Evolutionary conservation across 495 filamentous ascomycete genomes (phyloP).

Genomic region (Penicillium subrubescens): DNA sequence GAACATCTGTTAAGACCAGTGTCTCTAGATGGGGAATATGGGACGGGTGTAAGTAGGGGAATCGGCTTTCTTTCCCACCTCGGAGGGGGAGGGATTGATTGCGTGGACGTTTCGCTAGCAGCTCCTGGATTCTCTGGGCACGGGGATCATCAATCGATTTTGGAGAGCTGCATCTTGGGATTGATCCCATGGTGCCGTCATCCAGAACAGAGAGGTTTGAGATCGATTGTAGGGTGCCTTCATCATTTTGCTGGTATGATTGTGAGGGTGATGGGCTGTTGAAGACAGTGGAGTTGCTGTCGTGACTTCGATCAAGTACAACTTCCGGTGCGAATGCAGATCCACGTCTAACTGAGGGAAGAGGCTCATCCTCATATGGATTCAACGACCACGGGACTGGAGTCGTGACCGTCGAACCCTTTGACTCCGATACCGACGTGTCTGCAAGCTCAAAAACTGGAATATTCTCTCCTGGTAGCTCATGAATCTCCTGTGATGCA

Average conservation of each 20-base stretch:
- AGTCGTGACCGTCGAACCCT: constrained; percentile 11
- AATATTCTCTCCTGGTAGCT: constrained; percentile 42
- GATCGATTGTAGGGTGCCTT: constrained; percentile 8
- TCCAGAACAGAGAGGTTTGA: constrained; percentile 1
- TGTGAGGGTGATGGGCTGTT: constrained; percentile 14
- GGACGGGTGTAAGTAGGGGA: constrained; percentile 56
- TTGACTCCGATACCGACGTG: constrained; percentile 29
- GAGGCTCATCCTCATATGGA: constrained; percentile 31
- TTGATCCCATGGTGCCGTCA: not conserved
- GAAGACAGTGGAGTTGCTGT: constrained; percentile 7
- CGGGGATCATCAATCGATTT: constrained; percentile 28
- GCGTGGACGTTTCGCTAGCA: constrained; percentile 40
- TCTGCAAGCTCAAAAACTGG: constrained; percentile 48
- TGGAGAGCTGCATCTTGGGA: constrained; percentile 29
- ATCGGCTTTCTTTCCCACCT: constrained; percentile 33
- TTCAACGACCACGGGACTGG: not conserved
- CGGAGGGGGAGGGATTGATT: constrained; percentile 31
- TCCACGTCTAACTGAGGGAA: constrained; percentile 36
- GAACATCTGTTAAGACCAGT: constrained; percentile 61
- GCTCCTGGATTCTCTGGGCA: constrained; percentile 34
- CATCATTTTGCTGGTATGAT: not conserved
- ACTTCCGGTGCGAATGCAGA: constrained; percentile 52
- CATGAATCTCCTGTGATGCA: constrained; percentile 43
- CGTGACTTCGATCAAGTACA: constrained; percentile 12
- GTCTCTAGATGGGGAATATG: constrained; percentile 59